Base-by-base conservation (phyloP, 257 asterid genomes). In the Fraxinus cuspidata region DNA sequence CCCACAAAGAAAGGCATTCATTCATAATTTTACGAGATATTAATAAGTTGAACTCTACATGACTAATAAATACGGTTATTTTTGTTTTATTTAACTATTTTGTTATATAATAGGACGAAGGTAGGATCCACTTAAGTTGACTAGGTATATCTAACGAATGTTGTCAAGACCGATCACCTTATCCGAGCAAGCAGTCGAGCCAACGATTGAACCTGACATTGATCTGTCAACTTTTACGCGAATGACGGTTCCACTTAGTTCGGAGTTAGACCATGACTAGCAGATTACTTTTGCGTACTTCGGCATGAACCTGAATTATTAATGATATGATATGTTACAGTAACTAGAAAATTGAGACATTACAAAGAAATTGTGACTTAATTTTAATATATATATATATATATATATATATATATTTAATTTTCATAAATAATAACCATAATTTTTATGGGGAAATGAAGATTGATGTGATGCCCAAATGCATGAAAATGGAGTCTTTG, bases 401-500 rank as follows among this genome's bases (percentile, higher is more conserved):
- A n/a, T n/a, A n/a, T n/a, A n/a, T n/a, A n/a, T n/a, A n/a, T n/a
- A n/a, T n/a, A n/a, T n/a, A n/a, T n/a, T n/a, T n/a, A n/a, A 28
- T 28, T 28, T 28, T 28, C 29, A 28, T 28, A 28, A 28, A 28
- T 0, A 28, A 28, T 28, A 28, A 1, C 29, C 29, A 28, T 28
- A 28, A 28, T 28, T 28, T 28, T 38, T 23, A 38, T 6, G 1
- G 16, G 16, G 23, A 67, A 35, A 23, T 31, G 9, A 18, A 70
- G 75, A 42, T 64, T 34, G 34, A 66, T 12, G 38, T 73, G 79
- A 74, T 76, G 49, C 56, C 82, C 53, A 76, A 75, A 71, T 67
- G n/a, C 23, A 49, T 74, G 77, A 44, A 72, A 51, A 56, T 25
- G 47, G 47, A 74, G 64, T 32, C 60, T 77, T 77, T 47, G 77